Conservation (phyloP, 2,329 filamentous ascomycete genomes). For the Colletotrichum sp. region DNA sequence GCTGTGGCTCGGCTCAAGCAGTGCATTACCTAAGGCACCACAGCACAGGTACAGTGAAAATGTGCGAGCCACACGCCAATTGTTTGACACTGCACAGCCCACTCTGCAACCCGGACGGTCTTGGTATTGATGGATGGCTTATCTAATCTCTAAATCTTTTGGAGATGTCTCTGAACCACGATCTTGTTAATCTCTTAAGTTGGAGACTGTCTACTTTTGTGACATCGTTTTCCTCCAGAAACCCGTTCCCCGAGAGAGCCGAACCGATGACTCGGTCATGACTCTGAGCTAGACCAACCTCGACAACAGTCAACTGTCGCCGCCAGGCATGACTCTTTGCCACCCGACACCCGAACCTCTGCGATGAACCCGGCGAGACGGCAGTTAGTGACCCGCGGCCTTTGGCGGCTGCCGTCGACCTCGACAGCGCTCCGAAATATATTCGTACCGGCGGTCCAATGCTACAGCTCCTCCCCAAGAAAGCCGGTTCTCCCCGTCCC, state of each 20-base stretch:
- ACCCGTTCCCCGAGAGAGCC: neutral
- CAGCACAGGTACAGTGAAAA: neutral
- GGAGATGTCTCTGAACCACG: neutral
- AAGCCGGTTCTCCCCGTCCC: neutral
- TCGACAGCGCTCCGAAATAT: neutral
- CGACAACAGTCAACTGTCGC: neutral
- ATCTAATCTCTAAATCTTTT: neutral
- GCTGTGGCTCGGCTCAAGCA: conserved; percentile 2
- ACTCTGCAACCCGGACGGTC: neutral
- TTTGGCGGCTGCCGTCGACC: neutral
- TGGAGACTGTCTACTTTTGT: neutral
- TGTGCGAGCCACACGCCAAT: neutral
- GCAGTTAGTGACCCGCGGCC: neutral
- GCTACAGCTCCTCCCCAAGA: neutral
- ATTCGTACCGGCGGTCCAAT: neutral
- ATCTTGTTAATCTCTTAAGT: neutral
- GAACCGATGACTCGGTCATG: neutral
- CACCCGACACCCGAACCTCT: neutral
- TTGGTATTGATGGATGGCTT: neutral
- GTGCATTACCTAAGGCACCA: neutral
- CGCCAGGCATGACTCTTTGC: neutral
- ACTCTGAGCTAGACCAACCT: neutral
- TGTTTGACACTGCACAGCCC: neutral
- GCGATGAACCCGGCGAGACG: conserved; percentile 2
- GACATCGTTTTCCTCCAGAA: neutral